Conservation (phyloP, 169 alveolate genomes). For the Eimeria acervulina region DNA sequence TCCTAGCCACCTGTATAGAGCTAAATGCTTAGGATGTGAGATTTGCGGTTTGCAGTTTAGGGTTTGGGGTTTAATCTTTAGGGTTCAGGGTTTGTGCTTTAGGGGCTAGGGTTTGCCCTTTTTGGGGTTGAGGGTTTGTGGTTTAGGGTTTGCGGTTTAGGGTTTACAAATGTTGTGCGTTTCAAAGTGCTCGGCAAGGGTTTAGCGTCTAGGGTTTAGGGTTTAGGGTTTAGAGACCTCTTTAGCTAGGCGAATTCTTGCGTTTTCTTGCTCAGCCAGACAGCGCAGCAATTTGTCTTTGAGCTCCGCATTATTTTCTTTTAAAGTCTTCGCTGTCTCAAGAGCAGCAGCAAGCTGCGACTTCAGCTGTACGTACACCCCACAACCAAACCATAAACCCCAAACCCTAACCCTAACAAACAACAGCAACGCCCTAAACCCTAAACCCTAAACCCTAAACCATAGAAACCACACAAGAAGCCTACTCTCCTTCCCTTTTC, state of each 20-base stretch:
- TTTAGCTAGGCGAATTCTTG: not conserved
- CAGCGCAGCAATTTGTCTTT: conserved; percentile 3
- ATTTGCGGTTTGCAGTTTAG: too few relatives aligned
- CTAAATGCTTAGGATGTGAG: too few relatives aligned
- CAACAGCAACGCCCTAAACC: too few relatives aligned
- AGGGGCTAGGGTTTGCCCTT: not conserved
- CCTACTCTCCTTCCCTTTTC: too few relatives aligned
- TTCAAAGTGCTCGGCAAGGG: too few relatives aligned
- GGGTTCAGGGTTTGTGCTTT: not conserved
- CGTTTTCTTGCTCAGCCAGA: conserved; percentile 23
- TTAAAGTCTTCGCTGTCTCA: not conserved
- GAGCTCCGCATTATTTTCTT: not conserved
- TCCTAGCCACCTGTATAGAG: not conserved
- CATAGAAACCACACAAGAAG: not conserved
- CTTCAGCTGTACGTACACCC: conserved; percentile 44
- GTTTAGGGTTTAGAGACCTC: conserved; percentile 31
- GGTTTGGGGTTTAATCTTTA: too few relatives aligned
- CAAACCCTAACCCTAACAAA: not conserved
- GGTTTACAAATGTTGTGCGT: not conserved
- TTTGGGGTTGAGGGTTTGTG: not conserved
- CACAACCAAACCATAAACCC: not conserved
- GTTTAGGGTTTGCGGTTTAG: conserved; percentile 1
- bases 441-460: not conserved
- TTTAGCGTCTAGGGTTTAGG: conserved; percentile 35
- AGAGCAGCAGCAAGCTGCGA: conserved; percentile 33